Evolutionary conservation across 2,329 filamentous ascomycete species (phyloP), one percentile per base, ranked within the genome.

Genomic region (Clonostachys rosea): DNA sequence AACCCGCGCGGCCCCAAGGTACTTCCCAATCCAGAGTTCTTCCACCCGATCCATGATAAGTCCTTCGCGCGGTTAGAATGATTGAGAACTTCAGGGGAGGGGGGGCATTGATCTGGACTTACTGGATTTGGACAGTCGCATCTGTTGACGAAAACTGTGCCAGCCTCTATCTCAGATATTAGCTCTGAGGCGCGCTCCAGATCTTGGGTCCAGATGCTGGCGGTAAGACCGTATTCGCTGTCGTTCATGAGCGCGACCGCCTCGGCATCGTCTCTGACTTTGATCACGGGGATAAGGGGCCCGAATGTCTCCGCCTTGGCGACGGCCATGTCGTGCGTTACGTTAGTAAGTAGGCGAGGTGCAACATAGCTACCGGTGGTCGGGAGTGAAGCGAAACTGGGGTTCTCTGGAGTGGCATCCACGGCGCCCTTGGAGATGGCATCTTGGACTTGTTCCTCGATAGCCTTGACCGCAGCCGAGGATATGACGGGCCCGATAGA

Each of bases 201-300:
- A 61, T 97, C 90, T 66, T 94, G 95, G 49, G 91, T 96, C 92
- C 92, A 97, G 59, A 97, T 91, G 59, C 90, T 95, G n/a, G 91
- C 92, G 5, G 92, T 96, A 51, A 97, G 76, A 6, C 92, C 92
- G 62, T 95, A 95, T 54, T 95, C 85, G 69, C 89, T 94, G 64
- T 96, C 91, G 59, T 96, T 96, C 91, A 97, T 96, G 44, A 92
- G 70, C 54, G 75, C 71, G 51, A 96, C 71, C 3, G 92, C 92
- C 67, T 96, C 90, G n/a, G 79, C 79, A 59, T 96, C 92, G 55
- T 75, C 74, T 60, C 82, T 81, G 51, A 96, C 91, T 65, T 88
- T 89, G 84, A 92, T 89, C n/a, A 96, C 82, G 1, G 91, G 87
- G 56, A 97, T 92, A 16, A 96, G 83, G 2, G 92, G 92, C 1